These are phyloP conservation scores for Podila verticillata DNA, from an alignment of 192 early-diverging fungal species.

Conservation along the genomic window DNA sequence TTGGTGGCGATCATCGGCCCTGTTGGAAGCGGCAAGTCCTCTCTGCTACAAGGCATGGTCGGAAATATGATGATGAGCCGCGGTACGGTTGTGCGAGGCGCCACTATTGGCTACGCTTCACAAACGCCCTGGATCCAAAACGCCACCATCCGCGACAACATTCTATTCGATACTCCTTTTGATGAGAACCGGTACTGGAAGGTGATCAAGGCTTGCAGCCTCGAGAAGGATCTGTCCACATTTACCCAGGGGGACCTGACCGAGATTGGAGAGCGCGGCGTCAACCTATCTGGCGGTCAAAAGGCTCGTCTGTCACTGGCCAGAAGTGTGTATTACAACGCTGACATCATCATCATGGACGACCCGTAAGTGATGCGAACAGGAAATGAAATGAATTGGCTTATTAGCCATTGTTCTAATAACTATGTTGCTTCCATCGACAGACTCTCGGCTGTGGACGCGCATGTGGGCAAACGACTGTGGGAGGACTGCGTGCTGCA, in stretches of 20 bases:
- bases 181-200: constrained; percentile 60
- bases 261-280: constrained; percentile 82
- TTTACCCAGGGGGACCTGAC: constrained; percentile 68
- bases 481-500: constrained; percentile 43
- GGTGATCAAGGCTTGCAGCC: constrained; percentile 66
- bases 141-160: constrained; percentile 73
- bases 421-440: background rate
- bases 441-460: constrained; percentile 88
- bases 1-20: constrained; percentile 85
- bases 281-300: constrained; percentile 88
- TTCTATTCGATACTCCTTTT: constrained; percentile 73
- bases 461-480: constrained; percentile 64
- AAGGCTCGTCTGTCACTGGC: constrained; percentile 89
- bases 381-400: too few relatives aligned
- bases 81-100: constrained; percentile 69
- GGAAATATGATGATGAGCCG: constrained; percentile 77
- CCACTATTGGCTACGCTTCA: constrained; percentile 78
- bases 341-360: constrained; percentile 79
- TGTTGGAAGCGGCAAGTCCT: constrained; percentile 88
- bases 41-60: constrained; percentile 83
- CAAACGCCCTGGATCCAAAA: constrained; percentile 94
- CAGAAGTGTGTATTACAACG: constrained; percentile 81
- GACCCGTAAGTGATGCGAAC: constrained; percentile 58
- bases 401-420: background rate
- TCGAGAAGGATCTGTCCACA: constrained; percentile 62